phyloP scores from a whole-genome alignment of 2,329 filamentous ascomycete genomes.

The Neophaeococcomyces aloes region DNA sequence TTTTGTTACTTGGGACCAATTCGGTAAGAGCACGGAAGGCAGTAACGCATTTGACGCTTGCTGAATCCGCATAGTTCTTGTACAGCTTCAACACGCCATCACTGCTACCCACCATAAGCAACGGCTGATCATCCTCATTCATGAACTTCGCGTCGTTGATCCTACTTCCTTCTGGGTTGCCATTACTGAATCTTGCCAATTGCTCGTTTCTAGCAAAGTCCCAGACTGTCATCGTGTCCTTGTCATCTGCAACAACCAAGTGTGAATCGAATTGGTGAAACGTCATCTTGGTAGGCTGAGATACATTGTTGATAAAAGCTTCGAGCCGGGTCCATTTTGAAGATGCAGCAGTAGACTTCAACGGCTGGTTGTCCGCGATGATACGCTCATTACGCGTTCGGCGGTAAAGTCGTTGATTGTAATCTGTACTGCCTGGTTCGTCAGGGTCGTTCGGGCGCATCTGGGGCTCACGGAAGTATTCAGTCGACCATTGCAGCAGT shows the following conservation, averaged over 20 bases:
- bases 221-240: slow-evolving; percentile 70
- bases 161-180: slow-evolving; percentile 78
- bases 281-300: slow-evolving; percentile 82
- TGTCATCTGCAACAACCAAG: slow-evolving; percentile 83
- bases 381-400: slow-evolving; percentile 87
- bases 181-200: slow-evolving; percentile 81
- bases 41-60: slow-evolving; percentile 72
- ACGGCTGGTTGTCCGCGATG: slow-evolving; percentile 80
- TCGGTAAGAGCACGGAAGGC: slow-evolving; percentile 87
- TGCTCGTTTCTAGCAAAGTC: slow-evolving; percentile 74
- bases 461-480: slow-evolving; percentile 95
- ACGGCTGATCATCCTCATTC: slow-evolving; percentile 93
- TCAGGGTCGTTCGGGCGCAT: slow-evolving; percentile 96
- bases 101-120: slow-evolving; percentile 88
- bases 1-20: slow-evolving; percentile 85
- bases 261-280: slow-evolving; percentile 98
- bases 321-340: slow-evolving; percentile 78
- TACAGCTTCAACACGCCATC: slow-evolving; percentile 92
- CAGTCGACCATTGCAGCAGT: slow-evolving; percentile 91
- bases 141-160: slow-evolving; percentile 96
- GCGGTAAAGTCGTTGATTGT: slow-evolving; percentile 89
- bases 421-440: slow-evolving; percentile 90
- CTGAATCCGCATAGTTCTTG: slow-evolving; percentile 73
- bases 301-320: slow-evolving; percentile 77
- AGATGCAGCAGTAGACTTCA: slow-evolving; percentile 77